Conservation (phyloP, 257 asterid species). For the Solanum piurae region DNA sequence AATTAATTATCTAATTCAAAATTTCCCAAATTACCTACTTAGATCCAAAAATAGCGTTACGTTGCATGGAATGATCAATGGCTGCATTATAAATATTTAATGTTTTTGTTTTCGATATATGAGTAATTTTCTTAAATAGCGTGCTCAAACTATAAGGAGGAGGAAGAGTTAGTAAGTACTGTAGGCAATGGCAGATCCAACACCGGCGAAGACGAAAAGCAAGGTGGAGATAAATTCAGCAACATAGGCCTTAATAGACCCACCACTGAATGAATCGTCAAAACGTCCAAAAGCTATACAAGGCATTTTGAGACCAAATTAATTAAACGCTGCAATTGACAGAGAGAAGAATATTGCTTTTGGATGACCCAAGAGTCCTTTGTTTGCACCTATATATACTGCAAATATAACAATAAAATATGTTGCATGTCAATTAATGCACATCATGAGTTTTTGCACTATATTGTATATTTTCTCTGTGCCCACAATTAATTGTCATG, state of each 20-base stretch:
- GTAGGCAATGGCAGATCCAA: slow-evolving; percentile 94
- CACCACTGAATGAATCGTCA: slow-evolving; percentile 56
- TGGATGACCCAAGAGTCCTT: background rate
- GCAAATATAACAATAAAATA: background rate
- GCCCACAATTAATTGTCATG: too few species aligned
- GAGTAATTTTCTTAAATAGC: too few species aligned
- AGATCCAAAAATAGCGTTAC: background rate
- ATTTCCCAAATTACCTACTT: background rate
- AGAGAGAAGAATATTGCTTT: background rate
- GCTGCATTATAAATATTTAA: too few species aligned
- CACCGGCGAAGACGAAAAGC: slow-evolving; percentile 94
- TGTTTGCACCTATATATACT: background rate
- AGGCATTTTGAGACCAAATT: slow-evolving; percentile 28
- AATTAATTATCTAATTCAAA: background rate
- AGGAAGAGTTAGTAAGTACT: slow-evolving; percentile 12
- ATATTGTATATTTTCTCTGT: background rate
- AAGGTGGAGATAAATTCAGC: slow-evolving; percentile 98
- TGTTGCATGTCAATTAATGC: background rate
- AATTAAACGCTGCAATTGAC: background rate
- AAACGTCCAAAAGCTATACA: slow-evolving; percentile 69
- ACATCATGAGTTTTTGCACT: background rate
- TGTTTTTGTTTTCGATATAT: too few species aligned
- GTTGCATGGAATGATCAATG: background rate
- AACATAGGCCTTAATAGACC: slow-evolving; percentile 63
- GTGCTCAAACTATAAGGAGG: too few species aligned